Conservation (phyloP, 495 filamentous ascomycete genomes). For the Polyplosphaeria fusca region DNA sequence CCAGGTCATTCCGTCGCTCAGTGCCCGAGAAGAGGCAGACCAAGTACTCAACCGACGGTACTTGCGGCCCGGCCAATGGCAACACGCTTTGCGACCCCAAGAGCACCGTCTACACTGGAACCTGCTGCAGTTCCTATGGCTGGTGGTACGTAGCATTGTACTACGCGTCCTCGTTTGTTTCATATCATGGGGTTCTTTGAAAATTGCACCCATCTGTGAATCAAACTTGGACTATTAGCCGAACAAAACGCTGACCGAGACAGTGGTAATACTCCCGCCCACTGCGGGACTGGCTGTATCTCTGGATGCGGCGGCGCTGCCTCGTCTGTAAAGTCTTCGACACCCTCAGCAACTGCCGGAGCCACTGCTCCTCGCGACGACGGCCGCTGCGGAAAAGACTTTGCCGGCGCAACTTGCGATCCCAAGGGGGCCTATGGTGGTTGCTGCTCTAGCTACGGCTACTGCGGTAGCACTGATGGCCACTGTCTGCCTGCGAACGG, state of each 20-base stretch:
- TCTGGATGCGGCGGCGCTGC: constrained; percentile 35
- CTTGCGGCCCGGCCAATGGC: constrained; percentile 37
- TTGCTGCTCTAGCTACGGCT: constrained; percentile 29
- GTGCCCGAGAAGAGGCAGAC: constrained; percentile 26
- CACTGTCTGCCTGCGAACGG: constrained; percentile 33
- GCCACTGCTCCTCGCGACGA: constrained; percentile 7
- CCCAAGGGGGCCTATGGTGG: constrained; percentile 33
- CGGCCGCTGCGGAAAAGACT: constrained; percentile 36
- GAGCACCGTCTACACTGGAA: constrained; percentile 36
- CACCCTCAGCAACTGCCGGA: constrained; percentile 2
- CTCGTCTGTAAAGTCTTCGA: constrained; percentile 33
- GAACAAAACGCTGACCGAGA: too few relatives aligned
- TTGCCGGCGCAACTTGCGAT: constrained; percentile 33
- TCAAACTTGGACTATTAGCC: too few relatives aligned
- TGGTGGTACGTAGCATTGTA: constrained; percentile 27
- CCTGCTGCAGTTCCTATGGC: constrained; percentile 37
- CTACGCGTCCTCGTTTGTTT: too few relatives aligned
- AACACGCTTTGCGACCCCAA: constrained; percentile 39
- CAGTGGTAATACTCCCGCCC: constrained; percentile 39
- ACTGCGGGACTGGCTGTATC: constrained; percentile 41
- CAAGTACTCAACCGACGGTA: constrained; percentile 38
- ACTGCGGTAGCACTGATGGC: constrained; percentile 40
- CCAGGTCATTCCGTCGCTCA: constrained; percentile 28
- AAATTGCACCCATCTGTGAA: too few relatives aligned
- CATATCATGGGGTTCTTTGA: too few relatives aligned